Evolutionary conservation across 1,139 yeast genomes (phyloP), one percentile per base, ranked within the genome.

Genomic region (Maudiozyma humilis): DNA sequence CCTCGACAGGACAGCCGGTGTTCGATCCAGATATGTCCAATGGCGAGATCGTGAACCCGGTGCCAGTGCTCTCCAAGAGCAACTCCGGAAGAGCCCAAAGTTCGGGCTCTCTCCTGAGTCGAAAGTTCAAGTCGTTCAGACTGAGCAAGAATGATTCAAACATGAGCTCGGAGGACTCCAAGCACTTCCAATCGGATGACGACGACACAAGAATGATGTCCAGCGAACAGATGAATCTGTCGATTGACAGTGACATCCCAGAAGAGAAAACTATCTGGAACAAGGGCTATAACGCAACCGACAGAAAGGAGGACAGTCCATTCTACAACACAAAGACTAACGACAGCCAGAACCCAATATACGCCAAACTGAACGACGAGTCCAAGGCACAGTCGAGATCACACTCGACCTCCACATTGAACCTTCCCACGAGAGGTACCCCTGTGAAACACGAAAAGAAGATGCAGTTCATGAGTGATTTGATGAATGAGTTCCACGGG

Each of bases 71-170:
- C 7, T 23, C 30, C 6, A 44, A 40, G n/a, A 33, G 20, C 17
- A 18, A 14, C 10, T 23, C 48, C 13, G 47, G 47, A 16, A 50
- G 60, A n/a, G 47, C 60, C 2, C 15, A 46, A 32, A 56, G 61
- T 37, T 51, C 62, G 3, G 60, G 62, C 12, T 57, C 62, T 3
- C 43, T 57, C 17, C 43, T 59, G 16, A 47, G 53, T 17, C 51
- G 60, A 30, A 58, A 52, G 40, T 47, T 59, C n/a, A 55, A 53
- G 46, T 42, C 54, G 10, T 51, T 58, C 27, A 53, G 57, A 40
- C 38, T 47, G 14, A 47, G 40, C 19, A 32, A 27, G 15, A 42
- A 23, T 19, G 42, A 43, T 25, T 8, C 37, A 13, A 36, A 25
- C 19, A 23, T 36, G 35, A 18, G 40, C 18, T 15, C 33, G 14